Evolutionary conservation across 2,329 filamentous ascomycete genomes (phyloP), one percentile per base, ranked within the genome.

Genomic region (Colletotrichum limetticola): DNA sequence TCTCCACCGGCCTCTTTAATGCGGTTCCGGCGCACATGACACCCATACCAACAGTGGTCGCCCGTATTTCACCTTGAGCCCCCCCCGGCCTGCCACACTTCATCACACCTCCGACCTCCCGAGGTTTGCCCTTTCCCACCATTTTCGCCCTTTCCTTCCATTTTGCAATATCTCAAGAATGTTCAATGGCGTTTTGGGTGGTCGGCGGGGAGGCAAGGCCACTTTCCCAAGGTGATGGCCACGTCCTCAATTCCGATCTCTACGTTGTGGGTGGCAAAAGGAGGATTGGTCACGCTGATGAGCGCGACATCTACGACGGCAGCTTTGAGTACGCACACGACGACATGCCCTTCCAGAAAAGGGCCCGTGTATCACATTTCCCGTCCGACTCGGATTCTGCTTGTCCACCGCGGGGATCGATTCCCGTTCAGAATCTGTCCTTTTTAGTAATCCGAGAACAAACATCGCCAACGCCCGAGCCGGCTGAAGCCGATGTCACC

Each of bases 401-500:
- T 53, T 66, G 24, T 52, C 56, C 61, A 28, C 67, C 74, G 3
- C 75, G 72, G 46, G 76, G 78, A 35, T 80, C 81, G 9, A 74
- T 81, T 16, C 78, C 79, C 16, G 76, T 79, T 35, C 79, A 78
- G 53, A 82, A 82, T 60, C 74, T 77, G 57, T 78, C 82, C 22
- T 84, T 85, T 74, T 77, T 84, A 26, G 80, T 85, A 42, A 84
- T 85, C 60, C 81, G 81, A 30, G 82, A 85, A 72, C 78, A 79
- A 68, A 76, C 74, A 67, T 75, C 77, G 76, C 74, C 78, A 77
- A 46, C 75, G 74, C 55, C 74, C 65, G 68, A 63, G 14, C 66
- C 66, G 7, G 55, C 49, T 12, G 42, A 68, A 35, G 65, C 76
- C 68, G 72, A 74, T 56, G 66, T 75, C 42, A 77, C 75, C 64